Evolutionary conservation across 495 filamentous ascomycete species (phyloP).

Genomic region (Bathelium albidoporum): DNA sequence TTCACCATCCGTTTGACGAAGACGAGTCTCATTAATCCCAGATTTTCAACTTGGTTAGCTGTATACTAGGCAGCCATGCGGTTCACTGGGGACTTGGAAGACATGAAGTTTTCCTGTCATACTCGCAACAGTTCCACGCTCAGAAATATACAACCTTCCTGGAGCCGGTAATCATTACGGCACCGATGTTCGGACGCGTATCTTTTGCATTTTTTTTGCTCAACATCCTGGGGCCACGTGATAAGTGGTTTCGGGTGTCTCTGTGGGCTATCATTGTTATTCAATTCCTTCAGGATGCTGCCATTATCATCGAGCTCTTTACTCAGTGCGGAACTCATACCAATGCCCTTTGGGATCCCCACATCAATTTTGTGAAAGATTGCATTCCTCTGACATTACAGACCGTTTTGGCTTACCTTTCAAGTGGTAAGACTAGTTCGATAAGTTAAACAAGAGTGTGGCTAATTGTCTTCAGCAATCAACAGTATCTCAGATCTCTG

Average conservation of each 20-base stretch:
- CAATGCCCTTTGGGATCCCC: background rate
- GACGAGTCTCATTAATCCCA: background rate
- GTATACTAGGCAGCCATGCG: background rate
- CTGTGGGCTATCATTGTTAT: background rate
- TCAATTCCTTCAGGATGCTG: background rate
- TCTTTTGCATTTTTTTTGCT: background rate
- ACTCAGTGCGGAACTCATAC: background rate
- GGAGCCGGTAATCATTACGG: background rate
- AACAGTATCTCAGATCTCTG: constrained; percentile 1
- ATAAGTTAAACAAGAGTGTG: background rate
- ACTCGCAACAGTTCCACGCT: background rate
- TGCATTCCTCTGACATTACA: background rate
- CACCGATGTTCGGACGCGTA: background rate
- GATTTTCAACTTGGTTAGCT: background rate
- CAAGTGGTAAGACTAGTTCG: background rate
- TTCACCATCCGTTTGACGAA: background rate
- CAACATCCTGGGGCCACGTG: background rate
- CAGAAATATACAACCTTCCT: background rate
- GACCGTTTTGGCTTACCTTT: background rate
- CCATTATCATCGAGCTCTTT: background rate
- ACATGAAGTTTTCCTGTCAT: background rate
- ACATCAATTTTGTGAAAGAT: background rate
- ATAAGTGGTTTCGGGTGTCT: background rate
- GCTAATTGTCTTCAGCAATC: background rate
- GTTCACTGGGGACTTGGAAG: constrained; percentile 1